phyloP scores from a whole-genome alignment of 495 filamentous ascomycete genomes.

The Venustampulla echinocandica region DNA sequence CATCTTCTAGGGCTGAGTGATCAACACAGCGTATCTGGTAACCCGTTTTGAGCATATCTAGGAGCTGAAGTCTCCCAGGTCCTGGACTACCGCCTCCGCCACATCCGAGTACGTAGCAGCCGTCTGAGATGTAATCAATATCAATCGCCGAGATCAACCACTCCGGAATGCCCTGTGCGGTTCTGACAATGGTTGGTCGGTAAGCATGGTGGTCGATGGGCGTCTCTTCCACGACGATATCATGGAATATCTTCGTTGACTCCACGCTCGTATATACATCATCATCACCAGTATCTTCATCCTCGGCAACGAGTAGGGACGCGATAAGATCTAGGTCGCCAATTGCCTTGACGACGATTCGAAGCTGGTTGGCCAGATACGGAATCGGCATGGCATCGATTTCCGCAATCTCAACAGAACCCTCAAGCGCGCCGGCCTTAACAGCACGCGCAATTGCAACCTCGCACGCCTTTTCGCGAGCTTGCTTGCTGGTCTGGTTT shows the following conservation, averaged over 20 bases:
- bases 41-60: conserved; percentile 37
- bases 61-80: conserved; percentile 33
- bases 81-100: conserved; percentile 50
- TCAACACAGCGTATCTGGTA: conserved; percentile 38
- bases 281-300: no score
- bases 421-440: conserved; percentile 22
- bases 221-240: no score
- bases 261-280: no score
- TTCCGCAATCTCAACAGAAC: conserved; percentile 25
- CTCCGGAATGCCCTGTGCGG: conserved; percentile 36
- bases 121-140: conserved; percentile 45
- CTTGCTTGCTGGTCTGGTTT: conserved; percentile 20
- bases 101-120: conserved; percentile 54
- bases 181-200: no score
- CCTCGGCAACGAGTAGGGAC: conserved; percentile 10
- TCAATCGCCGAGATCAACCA: conserved; percentile 50
- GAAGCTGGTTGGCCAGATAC: conserved; percentile 43
- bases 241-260: no score
- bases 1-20: conserved; percentile 33
- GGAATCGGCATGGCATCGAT: conserved; percentile 30
- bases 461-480: conserved; percentile 25
- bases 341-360: conserved; percentile 41
- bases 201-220: no score
- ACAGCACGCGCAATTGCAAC: conserved; percentile 26
- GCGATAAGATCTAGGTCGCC: conserved; percentile 46